These are phyloP conservation scores for Solanum virginianum DNA, from an alignment of 257 asterid genomes.

Conservation along the genomic window DNA sequence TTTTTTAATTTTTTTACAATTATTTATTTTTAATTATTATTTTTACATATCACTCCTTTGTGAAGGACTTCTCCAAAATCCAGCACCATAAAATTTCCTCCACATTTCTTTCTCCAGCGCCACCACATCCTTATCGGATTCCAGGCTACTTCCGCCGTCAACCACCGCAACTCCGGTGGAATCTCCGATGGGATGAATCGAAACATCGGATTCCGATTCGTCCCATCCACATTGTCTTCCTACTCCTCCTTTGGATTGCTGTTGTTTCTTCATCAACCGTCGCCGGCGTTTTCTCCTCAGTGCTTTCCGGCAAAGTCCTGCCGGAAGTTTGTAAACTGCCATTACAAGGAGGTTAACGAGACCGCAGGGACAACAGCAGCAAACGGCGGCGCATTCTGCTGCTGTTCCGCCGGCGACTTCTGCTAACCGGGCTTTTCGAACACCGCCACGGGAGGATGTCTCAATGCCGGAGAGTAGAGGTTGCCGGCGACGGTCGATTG, in stretches of 20 bases:
- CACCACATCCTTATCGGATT: constrained; percentile 28
- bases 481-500: constrained; percentile 22
- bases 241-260: neutral
- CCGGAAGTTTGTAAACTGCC: constrained; percentile 59
- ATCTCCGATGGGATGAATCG: constrained; percentile 20
- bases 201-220: constrained; percentile 26
- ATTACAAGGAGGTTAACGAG: constrained; percentile 43
- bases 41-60: constrained; percentile 19
- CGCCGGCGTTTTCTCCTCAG: constrained; percentile 47
- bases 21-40: neutral
- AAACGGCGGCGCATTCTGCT: constrained; percentile 81
- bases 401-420: constrained; percentile 78
- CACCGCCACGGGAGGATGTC: constrained; percentile 13
- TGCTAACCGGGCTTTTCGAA: constrained; percentile 24
- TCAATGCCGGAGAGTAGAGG: constrained; percentile 28
- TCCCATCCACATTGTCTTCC: constrained; percentile 20
- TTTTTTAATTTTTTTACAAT: neutral
- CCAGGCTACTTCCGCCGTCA: constrained; percentile 4
- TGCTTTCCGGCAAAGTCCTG: constrained; percentile 60
- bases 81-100: constrained; percentile 48
- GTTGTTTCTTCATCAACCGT: constrained; percentile 2
- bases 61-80: constrained; percentile 79
- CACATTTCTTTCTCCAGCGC: constrained; percentile 79
- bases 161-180: neutral
- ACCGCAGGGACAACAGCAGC: constrained; percentile 84